These are phyloP conservation scores for Nakazawaea ambrosiae DNA, from an alignment of 805 yeast species.

Conservation along the genomic window DNA sequence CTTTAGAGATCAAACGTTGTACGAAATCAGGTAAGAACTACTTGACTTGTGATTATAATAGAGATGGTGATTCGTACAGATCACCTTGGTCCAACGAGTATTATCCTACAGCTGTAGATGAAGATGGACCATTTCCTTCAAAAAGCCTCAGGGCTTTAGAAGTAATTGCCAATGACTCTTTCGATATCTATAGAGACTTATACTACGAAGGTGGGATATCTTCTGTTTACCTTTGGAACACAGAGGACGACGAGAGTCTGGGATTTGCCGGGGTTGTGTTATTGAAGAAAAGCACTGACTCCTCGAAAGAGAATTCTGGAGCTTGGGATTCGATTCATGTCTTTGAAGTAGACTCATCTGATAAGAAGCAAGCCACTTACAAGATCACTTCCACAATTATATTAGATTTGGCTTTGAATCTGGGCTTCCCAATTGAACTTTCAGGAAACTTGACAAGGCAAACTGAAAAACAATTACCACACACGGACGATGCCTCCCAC, in stretches of 20 bases:
- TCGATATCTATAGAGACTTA: slow-evolving; percentile 86
- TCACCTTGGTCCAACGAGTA: slow-evolving; percentile 87
- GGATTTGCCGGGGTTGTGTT: slow-evolving; percentile 91
- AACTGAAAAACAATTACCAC: slow-evolving; percentile 46
- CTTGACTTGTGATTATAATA: slow-evolving; percentile 86
- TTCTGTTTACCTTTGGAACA: slow-evolving; percentile 89
- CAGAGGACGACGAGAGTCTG: slow-evolving; percentile 47
- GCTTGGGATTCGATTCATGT: slow-evolving; percentile 95
- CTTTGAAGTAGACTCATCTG: slow-evolving; percentile 55
- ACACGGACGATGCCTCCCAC: slow-evolving; percentile 54
- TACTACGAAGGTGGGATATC: slow-evolving; percentile 94
- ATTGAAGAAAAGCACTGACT: slow-evolving; percentile 56
- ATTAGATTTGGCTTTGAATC: slow-evolving; percentile 46
- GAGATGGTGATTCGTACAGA: slow-evolving; percentile 89
- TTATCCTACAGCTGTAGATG: slow-evolving; percentile 42
- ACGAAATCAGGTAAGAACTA: slow-evolving; percentile 53
- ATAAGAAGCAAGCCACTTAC: slow-evolving; percentile 40
- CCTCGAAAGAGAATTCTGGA: slow-evolving; percentile 35
- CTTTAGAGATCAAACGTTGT: slow-evolving; percentile 52
- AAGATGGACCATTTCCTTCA: slow-evolving; percentile 75
- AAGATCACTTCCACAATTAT: slow-evolving; percentile 85
- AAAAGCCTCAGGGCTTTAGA: slow-evolving; percentile 65
- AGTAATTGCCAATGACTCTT: slow-evolving; percentile 77
- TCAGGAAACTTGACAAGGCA: slow-evolving; percentile 88
- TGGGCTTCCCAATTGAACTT: slow-evolving; percentile 35